Base-by-base conservation (phyloP, 169 alveolate species). In the Plasmodium sp. region DNA sequence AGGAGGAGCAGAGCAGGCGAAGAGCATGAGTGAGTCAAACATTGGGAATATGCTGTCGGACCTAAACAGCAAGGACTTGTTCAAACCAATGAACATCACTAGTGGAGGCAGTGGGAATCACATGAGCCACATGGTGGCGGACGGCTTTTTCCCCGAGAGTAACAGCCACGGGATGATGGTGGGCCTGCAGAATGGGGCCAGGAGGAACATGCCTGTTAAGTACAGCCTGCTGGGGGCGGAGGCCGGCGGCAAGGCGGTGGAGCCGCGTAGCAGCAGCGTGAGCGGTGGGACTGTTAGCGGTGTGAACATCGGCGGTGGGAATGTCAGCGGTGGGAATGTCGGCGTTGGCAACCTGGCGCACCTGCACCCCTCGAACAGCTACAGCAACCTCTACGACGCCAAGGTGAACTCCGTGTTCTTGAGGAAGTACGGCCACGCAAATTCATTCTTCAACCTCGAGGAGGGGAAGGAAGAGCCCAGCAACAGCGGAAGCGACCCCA, bases 21-120 rank as follows among this genome's bases (percentile, higher is more conserved):
- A 86, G 67, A 75, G 86, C 67, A 39, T 79, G 18, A 86, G 86
- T 22, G 93, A 86, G 67, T 86, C 93, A 3, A 86, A 86, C 34
- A 54, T 86, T 12, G 62, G 75, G 43, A 86, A 71, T 41, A 75
- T 77, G 9, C 6, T 86, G 54, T 12, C 56, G n/a, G 85, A 86
- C 5, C 33, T 86, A 27, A 86, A 86, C 56, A 45, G 18, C 71
- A 51, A 27, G 33, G 77, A 83, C 39, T 5, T 31, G 1, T 67
- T 27, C 27, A 67, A 67, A 27, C 12, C 18, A 4, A 67, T 27
- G 77, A 67, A 67, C 54, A 54, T 51, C 12, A 84, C 75, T 10
- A 31, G 22, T 5, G 9, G 10, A 67, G 77, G 77, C 16, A 67
- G 77, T 3, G 77, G 43, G 1, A 56, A 12, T n/a, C 9, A 56